Base-by-base conservation (phyloP, 2,329 filamentous ascomycete genomes). In the Stachybotrys chartarum region DNA sequence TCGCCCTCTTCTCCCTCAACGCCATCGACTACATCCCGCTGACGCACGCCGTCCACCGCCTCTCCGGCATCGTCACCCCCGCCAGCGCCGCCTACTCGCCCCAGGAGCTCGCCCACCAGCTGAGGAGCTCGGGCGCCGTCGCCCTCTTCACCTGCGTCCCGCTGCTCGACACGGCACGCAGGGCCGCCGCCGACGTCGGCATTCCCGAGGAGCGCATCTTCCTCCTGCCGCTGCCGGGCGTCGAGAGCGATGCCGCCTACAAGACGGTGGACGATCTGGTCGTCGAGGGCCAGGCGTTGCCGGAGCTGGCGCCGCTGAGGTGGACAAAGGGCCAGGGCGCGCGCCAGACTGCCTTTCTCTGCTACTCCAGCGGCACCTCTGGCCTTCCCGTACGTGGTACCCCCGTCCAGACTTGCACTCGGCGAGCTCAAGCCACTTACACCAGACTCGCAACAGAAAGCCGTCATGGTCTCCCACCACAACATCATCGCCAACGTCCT, bases 341-440 rank as follows among this genome's bases (percentile, higher is more conserved):
- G 42, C 81, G 82, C 54, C 85, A 87, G 63, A 84, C 84, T 6
- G 87, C 90, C 0, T 93, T 88, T 66, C 76, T 95, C 49, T 91
- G 87, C 72, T 92, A 90, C 68, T 91, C 87, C 0, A 90, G 85
- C 66, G 89, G 89, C 18, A 93, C 89, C 1, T 91, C 88, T 11
- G 89, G 89, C 3, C 72, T 92, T 44, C 89, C 89, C 16, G 86
- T 88, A 75, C 64, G 78, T 61, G 35, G 14, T 3, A 18, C 3
- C 17, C 50, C 18, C 32, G 17, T 31, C 7, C 17, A 24, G 16
- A 8, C 18, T 17, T 35, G n/a, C 18, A 35, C 18, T 24, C 24
- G 24, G 24, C 24, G 24, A 24, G 16, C 24, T 32, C 11, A 11
- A 17, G 11, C 30, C 3, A n/a, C 46, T 48, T 48, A 48, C 44